These are phyloP conservation scores for Cutaneotrichosporon cavernicola DNA, from an alignment of 1,284 basidiomycete genomes.

Conservation along the genomic window DNA sequence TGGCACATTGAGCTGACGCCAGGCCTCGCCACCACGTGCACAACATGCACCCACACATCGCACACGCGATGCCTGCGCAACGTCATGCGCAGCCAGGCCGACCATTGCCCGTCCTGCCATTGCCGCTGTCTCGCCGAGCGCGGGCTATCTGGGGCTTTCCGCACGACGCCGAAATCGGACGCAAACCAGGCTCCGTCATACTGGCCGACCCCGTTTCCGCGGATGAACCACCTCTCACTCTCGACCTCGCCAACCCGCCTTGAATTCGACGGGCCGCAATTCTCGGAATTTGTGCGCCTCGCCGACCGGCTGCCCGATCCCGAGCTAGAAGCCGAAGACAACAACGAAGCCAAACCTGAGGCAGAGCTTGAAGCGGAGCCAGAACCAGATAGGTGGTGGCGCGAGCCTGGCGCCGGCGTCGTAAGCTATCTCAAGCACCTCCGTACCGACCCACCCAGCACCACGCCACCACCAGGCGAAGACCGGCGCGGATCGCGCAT, in stretches of 20 bases:
- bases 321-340: too few relatives aligned
- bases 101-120: constrained; percentile 42
- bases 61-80: constrained; percentile 61
- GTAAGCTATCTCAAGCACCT: neutral
- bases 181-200: too few relatives aligned
- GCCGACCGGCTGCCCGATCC: neutral
- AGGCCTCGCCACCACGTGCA: constrained; percentile 71
- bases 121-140: constrained; percentile 35
- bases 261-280: constrained; percentile 12
- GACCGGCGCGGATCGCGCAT: neutral
- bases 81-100: constrained; percentile 7
- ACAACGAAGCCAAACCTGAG: too few relatives aligned
- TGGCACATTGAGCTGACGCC: constrained; percentile 9
- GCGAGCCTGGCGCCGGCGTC: constrained; percentile 1
- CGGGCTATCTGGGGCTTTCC: constrained; percentile 27
- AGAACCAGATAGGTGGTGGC: neutral
- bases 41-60: constrained; percentile 65
- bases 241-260: constrained; percentile 9
- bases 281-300: neutral
- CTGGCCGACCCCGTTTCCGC: neutral
- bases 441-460: neutral
- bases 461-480: neutral
- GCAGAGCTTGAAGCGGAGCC: too few relatives aligned
- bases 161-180: constrained; percentile 12
- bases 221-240: neutral